Evolutionary conservation across 2,329 filamentous ascomycete species (phyloP).

Genomic region (Chalaropsis ovoidea): DNA sequence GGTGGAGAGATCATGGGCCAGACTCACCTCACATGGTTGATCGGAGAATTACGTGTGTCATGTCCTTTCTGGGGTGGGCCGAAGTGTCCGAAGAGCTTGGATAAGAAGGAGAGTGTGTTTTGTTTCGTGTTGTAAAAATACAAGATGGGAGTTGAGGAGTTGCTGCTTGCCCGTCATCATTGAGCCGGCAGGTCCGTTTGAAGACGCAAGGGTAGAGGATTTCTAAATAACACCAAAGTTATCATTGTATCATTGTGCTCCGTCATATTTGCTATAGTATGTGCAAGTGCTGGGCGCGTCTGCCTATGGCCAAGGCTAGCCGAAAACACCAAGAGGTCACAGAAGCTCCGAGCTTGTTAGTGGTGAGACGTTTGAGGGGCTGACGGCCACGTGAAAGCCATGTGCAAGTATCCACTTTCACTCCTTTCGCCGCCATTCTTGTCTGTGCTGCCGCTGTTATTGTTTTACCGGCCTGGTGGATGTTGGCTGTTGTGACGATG

Average conservation of each 20-base stretch:
- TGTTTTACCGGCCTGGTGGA: neutral
- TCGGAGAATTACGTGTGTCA: slow-evolving; percentile 6
- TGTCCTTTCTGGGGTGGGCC: neutral
- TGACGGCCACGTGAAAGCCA: slow-evolving; percentile 7
- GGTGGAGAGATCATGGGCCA: neutral
- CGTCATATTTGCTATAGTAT: neutral
- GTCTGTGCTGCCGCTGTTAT: neutral
- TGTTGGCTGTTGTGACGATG: neutral
- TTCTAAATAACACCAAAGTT: neutral
- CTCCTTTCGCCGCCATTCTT: neutral
- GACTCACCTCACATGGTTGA: neutral
- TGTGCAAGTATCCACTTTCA: slow-evolving; percentile 2
- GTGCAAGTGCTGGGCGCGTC: neutral
- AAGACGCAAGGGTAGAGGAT: neutral
- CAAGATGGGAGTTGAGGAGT: neutral
- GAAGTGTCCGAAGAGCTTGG: slow-evolving; percentile 1
- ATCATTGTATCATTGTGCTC: neutral
- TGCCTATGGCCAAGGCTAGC: neutral
- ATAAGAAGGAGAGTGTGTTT: neutral
- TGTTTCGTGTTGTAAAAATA: slow-evolving; percentile 14
- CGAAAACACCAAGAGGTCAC: slow-evolving; percentile 16
- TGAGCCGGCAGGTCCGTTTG: too few species aligned
- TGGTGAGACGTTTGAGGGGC: slow-evolving; percentile 9
- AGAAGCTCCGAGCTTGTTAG: neutral
- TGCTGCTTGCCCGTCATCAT: neutral